These are phyloP conservation scores for Cercospora nicotianae DNA, from an alignment of 2,329 filamentous ascomycete species.

Conservation along the genomic window DNA sequence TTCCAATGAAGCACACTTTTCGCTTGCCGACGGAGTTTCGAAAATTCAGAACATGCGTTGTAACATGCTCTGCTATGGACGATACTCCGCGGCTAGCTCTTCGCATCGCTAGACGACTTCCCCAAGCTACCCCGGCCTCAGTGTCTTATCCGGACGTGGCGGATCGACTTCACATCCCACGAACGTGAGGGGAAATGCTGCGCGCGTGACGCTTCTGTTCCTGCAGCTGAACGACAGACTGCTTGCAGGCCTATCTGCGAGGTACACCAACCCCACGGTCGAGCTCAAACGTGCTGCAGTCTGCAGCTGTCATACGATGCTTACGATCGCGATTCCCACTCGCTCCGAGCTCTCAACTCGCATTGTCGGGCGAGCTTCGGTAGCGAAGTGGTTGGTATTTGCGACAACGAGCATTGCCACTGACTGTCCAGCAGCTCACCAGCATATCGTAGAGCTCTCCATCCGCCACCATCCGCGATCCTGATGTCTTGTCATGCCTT, in stretches of 20 bases:
- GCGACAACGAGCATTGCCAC: background rate
- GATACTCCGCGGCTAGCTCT: background rate
- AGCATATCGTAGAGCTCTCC: background rate
- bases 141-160: background rate
- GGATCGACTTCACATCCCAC: background rate
- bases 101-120: background rate
- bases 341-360: background rate
- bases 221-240: background rate
- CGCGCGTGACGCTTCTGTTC: background rate
- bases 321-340: background rate
- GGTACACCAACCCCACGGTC: background rate
- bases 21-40: background rate
- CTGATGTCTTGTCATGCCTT: background rate
- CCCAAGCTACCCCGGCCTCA: background rate
- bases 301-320: background rate
- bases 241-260: background rate
- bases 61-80: background rate
- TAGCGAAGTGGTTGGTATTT: background rate
- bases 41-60: background rate
- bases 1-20: background rate
- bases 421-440: background rate
- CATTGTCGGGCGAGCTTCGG: background rate
- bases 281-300: background rate
- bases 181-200: background rate
- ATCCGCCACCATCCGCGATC: background rate